A percentile compares a stretch with the other conserved stretches of the same genome.
phyloP scores from a whole-genome alignment of 805 yeast genomes.

The Wickerhamia fluorescens region DNA sequence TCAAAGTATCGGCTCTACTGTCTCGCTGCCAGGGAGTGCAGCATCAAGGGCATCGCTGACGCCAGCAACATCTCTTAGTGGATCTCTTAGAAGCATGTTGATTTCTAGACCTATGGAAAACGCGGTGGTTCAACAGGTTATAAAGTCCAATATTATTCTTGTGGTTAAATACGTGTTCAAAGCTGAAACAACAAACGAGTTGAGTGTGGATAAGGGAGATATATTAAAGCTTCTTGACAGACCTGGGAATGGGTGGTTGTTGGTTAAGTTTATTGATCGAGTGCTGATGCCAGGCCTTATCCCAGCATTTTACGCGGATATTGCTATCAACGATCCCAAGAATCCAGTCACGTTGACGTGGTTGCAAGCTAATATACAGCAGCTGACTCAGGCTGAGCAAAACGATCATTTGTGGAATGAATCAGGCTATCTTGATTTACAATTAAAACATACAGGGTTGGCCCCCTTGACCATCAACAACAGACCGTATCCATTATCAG shows the following conservation, averaged over 20 bases:
- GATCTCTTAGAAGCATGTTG: too few relatives aligned
- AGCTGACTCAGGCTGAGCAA: constrained; percentile 1
- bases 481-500: constrained; percentile 24
- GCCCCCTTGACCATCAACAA: constrained; percentile 22
- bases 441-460: constrained; percentile 17
- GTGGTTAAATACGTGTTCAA: constrained; percentile 40
- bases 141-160: constrained; percentile 31
- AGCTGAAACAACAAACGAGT: constrained; percentile 39
- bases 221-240: constrained; percentile 43
- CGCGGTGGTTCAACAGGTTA: constrained; percentile 8
- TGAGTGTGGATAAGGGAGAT: constrained; percentile 43
- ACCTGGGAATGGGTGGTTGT: constrained; percentile 47
- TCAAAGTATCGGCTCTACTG: too few relatives aligned
- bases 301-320: constrained; percentile 44
- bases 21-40: too few relatives aligned
- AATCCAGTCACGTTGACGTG: constrained; percentile 33
- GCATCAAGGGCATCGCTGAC: too few relatives aligned
- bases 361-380: constrained; percentile 15
- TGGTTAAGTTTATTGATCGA: constrained; percentile 48
- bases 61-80: too few relatives aligned
- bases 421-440: constrained; percentile 20
- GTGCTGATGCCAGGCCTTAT: constrained; percentile 42
- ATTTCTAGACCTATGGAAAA: too few relatives aligned
- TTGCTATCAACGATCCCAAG: constrained; percentile 34
- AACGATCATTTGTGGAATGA: constrained; percentile 9